These are phyloP conservation scores for Cyclospora cayetanensis DNA, from an alignment of 169 alveolate genomes.

Conservation along the genomic window DNA sequence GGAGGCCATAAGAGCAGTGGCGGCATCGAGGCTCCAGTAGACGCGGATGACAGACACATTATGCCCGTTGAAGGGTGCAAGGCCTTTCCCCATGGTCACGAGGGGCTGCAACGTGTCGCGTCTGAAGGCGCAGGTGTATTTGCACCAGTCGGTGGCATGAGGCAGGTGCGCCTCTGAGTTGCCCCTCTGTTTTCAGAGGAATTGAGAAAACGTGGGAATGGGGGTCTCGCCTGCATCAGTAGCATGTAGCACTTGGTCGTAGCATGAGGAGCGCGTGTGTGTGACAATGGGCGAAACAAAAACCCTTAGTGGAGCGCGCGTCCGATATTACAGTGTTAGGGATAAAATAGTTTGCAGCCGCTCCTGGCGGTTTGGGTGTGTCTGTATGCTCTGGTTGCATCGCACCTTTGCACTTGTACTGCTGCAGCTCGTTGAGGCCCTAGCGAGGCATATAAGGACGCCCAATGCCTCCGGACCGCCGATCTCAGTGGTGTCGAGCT, in stretches of 20 bases:
- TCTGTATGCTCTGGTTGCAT: neutral
- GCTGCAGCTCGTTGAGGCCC: conserved; percentile 13
- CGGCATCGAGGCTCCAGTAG: neutral
- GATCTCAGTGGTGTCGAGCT: conserved; percentile 1
- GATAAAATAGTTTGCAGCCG: no score
- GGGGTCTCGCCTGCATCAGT: no score
- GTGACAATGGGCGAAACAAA: no score
- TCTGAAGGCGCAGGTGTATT: conserved; percentile 34
- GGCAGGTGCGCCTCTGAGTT: neutral
- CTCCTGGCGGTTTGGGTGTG: neutral
- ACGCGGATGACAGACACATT: neutral
- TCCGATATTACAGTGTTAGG: no score
- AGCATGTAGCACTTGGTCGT: no score
- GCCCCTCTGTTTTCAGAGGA: no score
- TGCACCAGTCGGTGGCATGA: conserved; percentile 54
- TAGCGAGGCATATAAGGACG: neutral
- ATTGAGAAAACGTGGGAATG: no score
- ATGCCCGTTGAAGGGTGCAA: neutral
- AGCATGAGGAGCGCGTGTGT: no score
- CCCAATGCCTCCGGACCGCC: neutral
- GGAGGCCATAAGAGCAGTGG: neutral
- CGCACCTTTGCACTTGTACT: neutral
- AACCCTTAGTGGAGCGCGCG: no score
- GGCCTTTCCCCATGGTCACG: neutral
- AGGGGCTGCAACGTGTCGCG: neutral